A percentile compares a stretch with the other conserved stretches of the same genome.
phyloP scores from a whole-genome alignment of 202 grass and related monocot genomes.

The Bolboschoenoplectus hybrid region DNA sequence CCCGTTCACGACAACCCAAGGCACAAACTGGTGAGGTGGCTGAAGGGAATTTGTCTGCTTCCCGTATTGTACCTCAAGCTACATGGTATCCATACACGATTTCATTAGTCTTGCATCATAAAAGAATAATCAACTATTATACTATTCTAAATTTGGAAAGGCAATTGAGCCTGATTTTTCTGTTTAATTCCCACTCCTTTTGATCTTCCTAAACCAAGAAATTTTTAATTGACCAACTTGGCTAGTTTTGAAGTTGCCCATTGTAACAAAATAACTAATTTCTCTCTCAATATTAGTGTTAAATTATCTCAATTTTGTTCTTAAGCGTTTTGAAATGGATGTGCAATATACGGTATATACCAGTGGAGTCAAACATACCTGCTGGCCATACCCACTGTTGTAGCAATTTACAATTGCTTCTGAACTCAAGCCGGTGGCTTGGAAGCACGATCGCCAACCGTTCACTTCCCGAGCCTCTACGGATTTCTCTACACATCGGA shows the following conservation, averaged over 20 bases:
- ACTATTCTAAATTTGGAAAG: neutral
- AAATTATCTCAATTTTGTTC: neutral
- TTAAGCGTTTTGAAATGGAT: neutral
- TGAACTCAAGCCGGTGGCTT: slow-evolving; percentile 52
- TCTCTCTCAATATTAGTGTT: neutral
- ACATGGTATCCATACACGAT: neutral
- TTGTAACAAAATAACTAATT: neutral
- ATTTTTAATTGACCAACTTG: neutral
- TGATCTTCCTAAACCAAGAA: neutral
- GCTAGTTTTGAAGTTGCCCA: neutral
- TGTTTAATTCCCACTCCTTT: neutral
- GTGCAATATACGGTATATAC: neutral
- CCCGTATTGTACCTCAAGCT: slow-evolving; percentile 73
- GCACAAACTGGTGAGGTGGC: slow-evolving; percentile 79
- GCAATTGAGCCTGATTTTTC: neutral
- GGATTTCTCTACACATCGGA: slow-evolving; percentile 71
- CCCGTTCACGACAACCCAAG: slow-evolving; percentile 76
- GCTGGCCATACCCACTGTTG: slow-evolving; percentile 56
- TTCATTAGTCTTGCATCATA: neutral
- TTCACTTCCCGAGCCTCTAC: slow-evolving; percentile 49
- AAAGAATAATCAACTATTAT: neutral
- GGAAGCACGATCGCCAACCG: slow-evolving; percentile 82
- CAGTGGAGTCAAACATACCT: slow-evolving; percentile 48
- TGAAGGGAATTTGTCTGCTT: slow-evolving; percentile 72
- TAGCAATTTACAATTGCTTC: slow-evolving; percentile 69